Percentiles rank a stretch among this genome's conserved stretches.
phyloP scores from a whole-genome alignment of 129 eudicot genomes.

The Flaveria bidentis region DNA sequence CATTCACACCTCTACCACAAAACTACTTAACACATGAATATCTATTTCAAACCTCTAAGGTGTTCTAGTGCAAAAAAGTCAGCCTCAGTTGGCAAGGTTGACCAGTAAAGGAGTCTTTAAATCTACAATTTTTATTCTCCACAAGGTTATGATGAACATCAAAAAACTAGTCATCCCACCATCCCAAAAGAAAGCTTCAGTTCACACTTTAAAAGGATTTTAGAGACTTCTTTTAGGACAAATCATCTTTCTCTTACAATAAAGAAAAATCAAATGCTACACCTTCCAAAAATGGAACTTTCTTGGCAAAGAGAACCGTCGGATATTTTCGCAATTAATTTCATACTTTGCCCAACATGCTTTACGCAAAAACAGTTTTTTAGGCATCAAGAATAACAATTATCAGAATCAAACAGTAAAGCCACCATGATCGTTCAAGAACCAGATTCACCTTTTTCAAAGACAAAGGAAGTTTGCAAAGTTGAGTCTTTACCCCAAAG shows the following conservation, averaged over 20 bases:
- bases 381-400: slow-evolving; percentile 6
- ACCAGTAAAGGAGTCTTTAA: not conserved
- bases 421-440: slow-evolving; percentile 10
- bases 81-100: not conserved
- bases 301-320: not conserved
- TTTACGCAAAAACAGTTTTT: not conserved
- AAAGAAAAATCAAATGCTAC: not conserved
- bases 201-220: not conserved
- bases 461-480: slow-evolving; percentile 6
- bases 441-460: slow-evolving; percentile 10
- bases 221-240: not conserved
- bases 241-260: not conserved
- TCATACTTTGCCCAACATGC: not conserved
- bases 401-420: not conserved
- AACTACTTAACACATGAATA: not conserved
- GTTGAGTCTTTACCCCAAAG: slow-evolving; percentile 13
- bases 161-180: not conserved
- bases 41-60: not conserved
- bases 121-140: too few relatives aligned
- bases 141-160: not conserved
- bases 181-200: not conserved
- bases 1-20: not conserved
- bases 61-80: not conserved
- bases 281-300: not conserved
- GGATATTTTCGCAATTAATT: not conserved